A percentile compares a stretch with the other conserved stretches of the same genome.
These are phyloP conservation scores for Corinectria fuckeliana DNA, from an alignment of 2,329 filamentous ascomycete genomes.

Conservation along the genomic window DNA sequence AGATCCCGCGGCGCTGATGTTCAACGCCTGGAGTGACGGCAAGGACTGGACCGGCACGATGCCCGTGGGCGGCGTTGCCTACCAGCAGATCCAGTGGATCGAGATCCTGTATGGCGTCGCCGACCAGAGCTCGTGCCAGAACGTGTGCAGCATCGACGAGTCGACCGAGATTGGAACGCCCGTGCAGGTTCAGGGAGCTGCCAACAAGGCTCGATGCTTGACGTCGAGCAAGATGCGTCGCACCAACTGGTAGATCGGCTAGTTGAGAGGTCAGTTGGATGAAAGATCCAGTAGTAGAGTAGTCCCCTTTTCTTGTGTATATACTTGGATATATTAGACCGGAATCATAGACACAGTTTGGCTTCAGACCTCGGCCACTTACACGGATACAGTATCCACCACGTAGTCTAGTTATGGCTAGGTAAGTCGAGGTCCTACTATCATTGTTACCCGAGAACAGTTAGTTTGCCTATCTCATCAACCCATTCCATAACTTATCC, in stretches of 20 bases:
- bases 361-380: not conserved
- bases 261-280: not conserved
- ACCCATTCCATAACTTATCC: no score
- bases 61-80: conserved; percentile 54
- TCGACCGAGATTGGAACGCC: conserved; percentile 46
- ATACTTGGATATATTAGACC: not conserved
- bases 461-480: not conserved
- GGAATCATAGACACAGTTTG: not conserved
- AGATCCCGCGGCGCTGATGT: conserved; percentile 55
- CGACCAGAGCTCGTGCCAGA: conserved; percentile 22
- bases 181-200: conserved; percentile 36
- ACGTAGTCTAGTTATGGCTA: not conserved
- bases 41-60: conserved; percentile 64
- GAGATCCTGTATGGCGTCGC: conserved; percentile 60
- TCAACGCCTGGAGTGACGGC: conserved; percentile 67
- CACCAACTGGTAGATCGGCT: not conserved
- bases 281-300: no score
- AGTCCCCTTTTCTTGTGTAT: not conserved
- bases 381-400: not conserved
- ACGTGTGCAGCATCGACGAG: conserved; percentile 34
- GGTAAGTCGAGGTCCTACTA: no score
- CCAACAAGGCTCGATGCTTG: not conserved
- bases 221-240: not conserved
- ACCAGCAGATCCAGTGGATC: conserved; percentile 66
- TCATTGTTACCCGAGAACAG: not conserved